These are phyloP conservation scores for Bruguiera parviflora DNA, from an alignment of 345 rosid species.

Conservation along the genomic window DNA sequence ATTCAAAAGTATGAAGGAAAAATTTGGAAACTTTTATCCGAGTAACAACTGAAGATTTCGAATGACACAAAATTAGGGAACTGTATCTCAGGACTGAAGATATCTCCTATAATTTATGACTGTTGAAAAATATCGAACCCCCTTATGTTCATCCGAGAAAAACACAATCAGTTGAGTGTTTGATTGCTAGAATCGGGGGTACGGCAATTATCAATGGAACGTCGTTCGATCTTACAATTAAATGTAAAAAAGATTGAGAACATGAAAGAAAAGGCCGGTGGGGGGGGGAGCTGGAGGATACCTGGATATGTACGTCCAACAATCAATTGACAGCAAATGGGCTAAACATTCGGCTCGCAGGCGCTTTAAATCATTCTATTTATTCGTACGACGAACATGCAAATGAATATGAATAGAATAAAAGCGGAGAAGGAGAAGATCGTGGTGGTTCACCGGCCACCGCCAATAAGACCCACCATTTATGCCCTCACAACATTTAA, in stretches of 20 bases:
- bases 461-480: constrained; percentile 8
- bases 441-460: constrained; percentile 21
- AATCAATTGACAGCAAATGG: constrained; percentile 45
- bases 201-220: neutral
- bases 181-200: neutral
- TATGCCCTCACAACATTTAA: neutral
- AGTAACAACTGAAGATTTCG: no score
- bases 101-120: neutral
- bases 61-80: no score
- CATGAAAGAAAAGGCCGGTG: neutral
- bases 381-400: neutral
- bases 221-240: neutral
- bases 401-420: constrained; percentile 2
- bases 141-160: neutral
- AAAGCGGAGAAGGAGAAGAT: neutral
- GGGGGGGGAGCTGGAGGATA: neutral
- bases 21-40: no score
- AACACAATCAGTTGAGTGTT: neutral
- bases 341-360: constrained; percentile 32
- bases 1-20: no score
- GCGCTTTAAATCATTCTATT: neutral
- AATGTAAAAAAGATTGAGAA: neutral
- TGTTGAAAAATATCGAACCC: neutral
- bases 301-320: neutral
- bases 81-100: neutral